Evolutionary conservation across 1,139 yeast species (phyloP).

Genomic region (Blastobotrys ciferrii): DNA sequence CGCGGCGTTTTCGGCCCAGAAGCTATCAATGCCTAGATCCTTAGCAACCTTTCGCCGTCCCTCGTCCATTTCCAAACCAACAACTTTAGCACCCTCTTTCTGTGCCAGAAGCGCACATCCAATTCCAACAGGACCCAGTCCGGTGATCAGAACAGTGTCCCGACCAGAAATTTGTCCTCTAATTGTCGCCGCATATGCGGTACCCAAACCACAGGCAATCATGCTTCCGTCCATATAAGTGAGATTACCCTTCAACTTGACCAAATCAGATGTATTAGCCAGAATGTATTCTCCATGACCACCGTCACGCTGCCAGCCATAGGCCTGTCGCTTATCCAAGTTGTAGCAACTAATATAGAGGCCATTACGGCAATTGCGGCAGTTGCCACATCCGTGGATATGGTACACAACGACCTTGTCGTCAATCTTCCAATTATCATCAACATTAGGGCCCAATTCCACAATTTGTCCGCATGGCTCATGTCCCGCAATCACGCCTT

Average conservation of each 20-base stretch:
- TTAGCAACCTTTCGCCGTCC: slow-evolving; percentile 16
- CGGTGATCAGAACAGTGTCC: slow-evolving; percentile 20
- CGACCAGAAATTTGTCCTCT: slow-evolving; percentile 21
- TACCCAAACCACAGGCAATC: slow-evolving; percentile 21
- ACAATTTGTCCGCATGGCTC: slow-evolving; percentile 21
- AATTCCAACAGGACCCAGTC: slow-evolving; percentile 23
- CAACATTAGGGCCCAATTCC: slow-evolving; percentile 16
- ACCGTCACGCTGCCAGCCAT: slow-evolving; percentile 22
- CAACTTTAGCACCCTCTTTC: slow-evolving; percentile 21
- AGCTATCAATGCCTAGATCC: slow-evolving; percentile 16
- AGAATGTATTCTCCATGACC: slow-evolving; percentile 19
- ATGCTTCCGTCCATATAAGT: slow-evolving; percentile 21
- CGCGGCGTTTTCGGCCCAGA: slow-evolving; percentile 15
- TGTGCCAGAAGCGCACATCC: slow-evolving; percentile 19
- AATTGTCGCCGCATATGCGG: slow-evolving; percentile 22
- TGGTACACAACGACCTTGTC: slow-evolving; percentile 21
- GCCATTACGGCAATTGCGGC: slow-evolving; percentile 19
- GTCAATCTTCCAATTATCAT: slow-evolving; percentile 16
- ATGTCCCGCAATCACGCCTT: slow-evolving; percentile 20
- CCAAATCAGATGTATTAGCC: slow-evolving; percentile 18
- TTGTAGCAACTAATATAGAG: slow-evolving; percentile 18
- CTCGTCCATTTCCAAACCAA: slow-evolving; percentile 19
- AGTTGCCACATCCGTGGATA: slow-evolving; percentile 22
- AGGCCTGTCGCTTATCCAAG: slow-evolving; percentile 15
- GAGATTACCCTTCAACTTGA: slow-evolving; percentile 15